Evolutionary conservation across 345 rosid genomes (phyloP), one percentile per base, ranked within the genome.

Genomic region (Dovyalis caffra): DNA sequence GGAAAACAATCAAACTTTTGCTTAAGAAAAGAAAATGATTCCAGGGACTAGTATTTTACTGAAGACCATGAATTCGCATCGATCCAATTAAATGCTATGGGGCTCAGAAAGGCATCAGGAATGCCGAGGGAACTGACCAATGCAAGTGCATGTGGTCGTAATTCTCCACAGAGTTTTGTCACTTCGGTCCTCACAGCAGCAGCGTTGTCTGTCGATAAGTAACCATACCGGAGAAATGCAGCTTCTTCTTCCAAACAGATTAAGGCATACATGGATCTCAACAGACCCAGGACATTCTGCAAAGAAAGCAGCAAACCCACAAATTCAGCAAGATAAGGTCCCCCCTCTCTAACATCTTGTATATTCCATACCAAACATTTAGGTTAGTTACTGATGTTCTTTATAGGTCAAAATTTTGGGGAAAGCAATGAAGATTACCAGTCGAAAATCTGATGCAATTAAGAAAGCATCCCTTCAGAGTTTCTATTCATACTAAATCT

Each of bases 61-160:
- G 92, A 86, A 69, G 95, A 84, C 94, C 91, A 89, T 23, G 97
- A 83, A 74, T 95, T 90, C 33, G 98, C 89, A 23, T 89, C 96
- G 23, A 95, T 87, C 98, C 99, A 95, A 79, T 95, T 74, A 64
- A 81, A 92, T 51, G 99, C 97, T 78, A 95, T 81, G 12, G 97
- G 99, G 82, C 89, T 79, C 86, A 95, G 81, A 76, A 91, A 87
- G 3, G 94, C 81, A 53, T 86, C 89, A 26, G 99, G 99, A 69
- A 95, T 82, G 70, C 97, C 95, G 12, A 89, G 90, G 38, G 97
- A 91, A 70, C 83, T 73, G 29, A 92, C 97, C 73, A 95, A 80
- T 1, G 90, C 88, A 26, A 95, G 94, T 0, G 97, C 89, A 62
- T 92, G 97, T 2, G 94, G 97, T 70, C 94, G 85, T 67, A 95